Evolutionary conservation across 805 yeast genomes (phyloP), one percentile per base, ranked within the genome.

Genomic region (Wickerhamiella shivajii): DNA sequence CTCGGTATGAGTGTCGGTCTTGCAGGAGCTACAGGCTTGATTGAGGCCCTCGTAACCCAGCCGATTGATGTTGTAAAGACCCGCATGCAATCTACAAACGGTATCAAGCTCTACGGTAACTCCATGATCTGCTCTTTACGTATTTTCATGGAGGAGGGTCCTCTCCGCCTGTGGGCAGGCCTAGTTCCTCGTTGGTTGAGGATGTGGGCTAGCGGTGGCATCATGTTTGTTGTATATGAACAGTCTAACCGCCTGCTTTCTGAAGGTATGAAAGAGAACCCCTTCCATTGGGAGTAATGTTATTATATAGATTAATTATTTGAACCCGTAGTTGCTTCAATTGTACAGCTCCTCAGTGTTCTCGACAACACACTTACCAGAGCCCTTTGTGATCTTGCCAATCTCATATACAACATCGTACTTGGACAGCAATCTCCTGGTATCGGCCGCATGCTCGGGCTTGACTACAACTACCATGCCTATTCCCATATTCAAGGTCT

Each of bases 381-480:
- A 54, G 44, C 66, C 69, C 41, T 56, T 57, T 11, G 58, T 64
- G 36, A 79, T 58, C 42, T 61, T 53, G 49, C 92, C 92, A 48
- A 79, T 75, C 35, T 57, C 60, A 53, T 71, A 75, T 3, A 84
- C 90, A 5, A 61, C 68, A 61, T 90, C 95, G 27, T 84, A 80
- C 25, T 72, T 75, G 34, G 62, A 61, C 44, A 63, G 58, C 38
- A 87, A 64, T 41, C 69, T 57, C 31, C 58, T 51, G 27, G 62
- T 60, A 14, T 74, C 75, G 43, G 61, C 60, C 15, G 70, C 94
- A 33, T 79, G 71, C 42, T 66, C 74, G 31, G 62, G 56, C 54
- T 71, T 74, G 18, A 81, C 95, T 47, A 87, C 77, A 24, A 78
- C 70, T 25, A 83, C 84, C 97, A 87, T 87, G 49, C 98, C 98